Percentiles rank a stretch among this genome's conserved stretches.
phyloP scores from a whole-genome alignment of 345 rosid genomes.

The Sisymbrium altissimum region DNA sequence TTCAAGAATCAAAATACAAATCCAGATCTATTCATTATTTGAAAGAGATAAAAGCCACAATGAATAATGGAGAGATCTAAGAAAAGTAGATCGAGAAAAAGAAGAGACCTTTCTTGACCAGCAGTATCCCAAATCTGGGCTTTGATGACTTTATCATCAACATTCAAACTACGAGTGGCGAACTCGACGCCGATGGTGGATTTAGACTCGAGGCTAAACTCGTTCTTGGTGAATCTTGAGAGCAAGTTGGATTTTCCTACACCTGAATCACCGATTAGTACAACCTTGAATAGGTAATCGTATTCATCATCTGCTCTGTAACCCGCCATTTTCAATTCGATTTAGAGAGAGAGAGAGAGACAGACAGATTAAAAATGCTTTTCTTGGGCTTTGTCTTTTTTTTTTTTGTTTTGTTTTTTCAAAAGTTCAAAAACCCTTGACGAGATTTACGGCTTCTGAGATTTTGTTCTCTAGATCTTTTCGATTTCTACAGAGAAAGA shows the following conservation, averaged over 20 bases:
- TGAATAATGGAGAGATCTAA: slow-evolving; percentile 10
- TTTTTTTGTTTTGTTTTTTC: not conserved
- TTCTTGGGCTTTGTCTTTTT: too few species aligned
- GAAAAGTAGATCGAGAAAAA: slow-evolving; percentile 29
- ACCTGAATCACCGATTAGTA: slow-evolving; percentile 41
- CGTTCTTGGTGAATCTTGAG: slow-evolving; percentile 36
- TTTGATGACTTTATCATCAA: slow-evolving; percentile 42
- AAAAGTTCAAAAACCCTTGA: not conserved
- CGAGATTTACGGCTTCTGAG: slow-evolving; percentile 6
- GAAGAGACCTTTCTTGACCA: slow-evolving; percentile 39
- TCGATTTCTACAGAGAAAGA: slow-evolving; percentile 12
- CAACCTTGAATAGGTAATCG: slow-evolving; percentile 41
- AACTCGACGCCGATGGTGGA: slow-evolving; percentile 43
- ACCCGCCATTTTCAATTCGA: slow-evolving; percentile 33
- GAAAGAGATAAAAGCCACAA: not conserved
- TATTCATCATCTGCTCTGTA: slow-evolving; percentile 41
- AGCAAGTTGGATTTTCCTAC: slow-evolving; percentile 35
- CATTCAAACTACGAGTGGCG: slow-evolving; percentile 37
- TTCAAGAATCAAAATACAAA: not conserved
- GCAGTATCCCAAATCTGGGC: slow-evolving; percentile 47
- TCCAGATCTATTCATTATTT: slow-evolving; percentile 4
- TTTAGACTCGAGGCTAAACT: slow-evolving; percentile 42
- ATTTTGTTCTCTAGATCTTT: not conserved
- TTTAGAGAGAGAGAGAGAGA: not conserved
- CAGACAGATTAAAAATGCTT: not conserved